A percentile compares a stretch with the other conserved stretches of the same genome.
These are phyloP conservation scores for Daldinia decipiens DNA, from an alignment of 495 filamentous ascomycete species.

Conservation along the genomic window DNA sequence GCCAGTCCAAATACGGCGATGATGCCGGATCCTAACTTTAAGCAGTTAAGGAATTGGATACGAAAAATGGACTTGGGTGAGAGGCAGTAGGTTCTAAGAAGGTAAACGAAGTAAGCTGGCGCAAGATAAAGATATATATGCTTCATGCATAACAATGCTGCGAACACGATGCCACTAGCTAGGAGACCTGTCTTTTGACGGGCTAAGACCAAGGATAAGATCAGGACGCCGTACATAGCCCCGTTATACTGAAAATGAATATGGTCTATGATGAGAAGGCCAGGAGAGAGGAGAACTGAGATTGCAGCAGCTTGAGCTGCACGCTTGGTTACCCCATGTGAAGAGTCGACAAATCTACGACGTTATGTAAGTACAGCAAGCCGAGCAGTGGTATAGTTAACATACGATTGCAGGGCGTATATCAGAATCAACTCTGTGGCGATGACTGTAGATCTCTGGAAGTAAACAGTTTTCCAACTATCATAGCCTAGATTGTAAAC, in stretches of 20 bases:
- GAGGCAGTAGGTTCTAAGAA: constrained; percentile 90
- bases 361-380: constrained; percentile 27
- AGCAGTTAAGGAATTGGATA: constrained; percentile 76
- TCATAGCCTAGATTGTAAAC: constrained; percentile 84
- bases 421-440: constrained; percentile 84
- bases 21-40: constrained; percentile 84
- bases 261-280: constrained; percentile 96
- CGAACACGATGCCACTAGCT: constrained; percentile 82
- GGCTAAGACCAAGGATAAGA: constrained; percentile 84
- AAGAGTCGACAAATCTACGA: constrained; percentile 75
- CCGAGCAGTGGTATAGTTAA: background rate
- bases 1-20: constrained; percentile 78
- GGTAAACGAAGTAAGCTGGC: constrained; percentile 90
- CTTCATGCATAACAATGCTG: constrained; percentile 87
- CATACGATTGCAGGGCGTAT: constrained; percentile 82
- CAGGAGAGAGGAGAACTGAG: constrained; percentile 90
- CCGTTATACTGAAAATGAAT: constrained; percentile 99
- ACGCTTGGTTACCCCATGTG: constrained; percentile 69
- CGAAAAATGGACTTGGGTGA: constrained; percentile 78
- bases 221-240: constrained; percentile 88
- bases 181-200: constrained; percentile 81
- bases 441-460: constrained; percentile 89
- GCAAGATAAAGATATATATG: constrained; percentile 98
- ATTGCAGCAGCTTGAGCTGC: constrained; percentile 87
- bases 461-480: constrained; percentile 92